Evolutionary conservation across 768 basidiomycete genomes (phyloP).

Genomic region (Porphyrellus cyaneotinctus): DNA sequence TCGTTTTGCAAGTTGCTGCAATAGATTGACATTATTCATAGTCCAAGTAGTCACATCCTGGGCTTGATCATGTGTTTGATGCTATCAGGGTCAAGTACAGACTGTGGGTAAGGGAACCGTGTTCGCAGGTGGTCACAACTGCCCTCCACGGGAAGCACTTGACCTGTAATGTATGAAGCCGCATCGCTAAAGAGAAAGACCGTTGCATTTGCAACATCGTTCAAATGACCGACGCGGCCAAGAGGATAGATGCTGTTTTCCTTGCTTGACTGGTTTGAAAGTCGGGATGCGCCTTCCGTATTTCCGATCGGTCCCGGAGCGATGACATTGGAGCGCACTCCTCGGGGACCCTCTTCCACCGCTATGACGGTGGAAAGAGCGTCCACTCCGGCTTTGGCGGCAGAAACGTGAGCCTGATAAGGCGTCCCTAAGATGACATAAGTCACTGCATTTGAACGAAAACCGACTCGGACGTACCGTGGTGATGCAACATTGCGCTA

Average conservation of each 20-base stretch:
- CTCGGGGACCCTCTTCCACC: conserved; percentile 90
- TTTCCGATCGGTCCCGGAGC: conserved; percentile 78
- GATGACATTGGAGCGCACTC: conserved; percentile 88
- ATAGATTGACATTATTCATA: no score
- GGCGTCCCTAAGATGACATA: conserved; percentile 51
- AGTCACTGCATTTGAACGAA: neutral
- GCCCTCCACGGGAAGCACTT: conserved; percentile 70
- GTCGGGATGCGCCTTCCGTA: conserved; percentile 73
- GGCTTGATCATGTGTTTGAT: conserved; percentile 50
- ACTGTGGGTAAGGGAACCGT: conserved; percentile 57
- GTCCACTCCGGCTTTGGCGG: conserved; percentile 93
- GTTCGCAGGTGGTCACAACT: conserved; percentile 52
- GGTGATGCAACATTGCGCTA: conserved; percentile 84
- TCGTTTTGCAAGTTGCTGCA: no score
- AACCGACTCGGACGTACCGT: conserved; percentile 39
- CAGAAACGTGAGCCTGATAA: conserved; percentile 89
- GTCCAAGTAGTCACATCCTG: conserved; percentile 18
- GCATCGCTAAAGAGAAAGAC: conserved; percentile 83
- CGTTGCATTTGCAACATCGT: conserved; percentile 67
- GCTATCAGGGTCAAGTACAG: conserved; percentile 57
- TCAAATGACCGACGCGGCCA: conserved; percentile 54
- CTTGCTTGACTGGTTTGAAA: conserved; percentile 27
- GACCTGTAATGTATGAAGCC: conserved; percentile 72
- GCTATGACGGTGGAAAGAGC: conserved; percentile 83
- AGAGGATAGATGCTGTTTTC: conserved; percentile 20